Base-by-base conservation (phyloP, 306 rosid species). In the Crotalaria pallida region DNA sequence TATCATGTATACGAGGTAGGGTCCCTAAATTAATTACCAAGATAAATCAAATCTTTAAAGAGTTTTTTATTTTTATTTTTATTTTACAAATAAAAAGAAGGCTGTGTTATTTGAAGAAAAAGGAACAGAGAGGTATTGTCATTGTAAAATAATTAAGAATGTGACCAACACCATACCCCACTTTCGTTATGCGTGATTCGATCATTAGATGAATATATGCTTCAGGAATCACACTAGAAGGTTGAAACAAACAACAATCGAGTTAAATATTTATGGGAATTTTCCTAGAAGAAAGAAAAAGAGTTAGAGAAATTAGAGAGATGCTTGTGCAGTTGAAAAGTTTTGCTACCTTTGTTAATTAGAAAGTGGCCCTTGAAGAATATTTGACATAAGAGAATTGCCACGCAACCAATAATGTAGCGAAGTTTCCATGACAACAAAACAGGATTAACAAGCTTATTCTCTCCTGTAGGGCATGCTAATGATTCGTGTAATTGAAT, bases 1-100 rank as follows among this genome's bases (percentile, higher is more conserved):
- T 79, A 73, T 79, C 75, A 73, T 66, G 52, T 17, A 41, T 21
- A 48, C 36, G 51, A 57, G 48, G 78, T 50, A 27, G 74, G 70
- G n/a, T 48, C 51, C 43, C 69, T 49, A 1, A 45, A 41, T 7
- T 21, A 71, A 34, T 23, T 60, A 56, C 58, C 38, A 7, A 9
- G 38, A 49, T 19, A 51, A 4, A 5, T 21, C 7, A 2, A 48
- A 58, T 10, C 52, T 11, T 7, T 6, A 26, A 6, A 26, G 10
- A 6, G n/a, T 19, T 57, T 6, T 33, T 0, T 7, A n/a, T n/a
- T n/a, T n/a, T n/a, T n/a, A n/a, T n/a, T n/a, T n/a, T n/a, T n/a
- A n/a, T n/a, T 33, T 3, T 2, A 26, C 29, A 26, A 26, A 26
- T 26, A 26, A 26, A 3, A 2, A 31, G 5, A 34, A 34, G 40